Percentiles rank a stretch among this genome's conserved stretches.
Conservation (phyloP, 805 yeast species). For the Yamadazyma endophytica region DNA sequence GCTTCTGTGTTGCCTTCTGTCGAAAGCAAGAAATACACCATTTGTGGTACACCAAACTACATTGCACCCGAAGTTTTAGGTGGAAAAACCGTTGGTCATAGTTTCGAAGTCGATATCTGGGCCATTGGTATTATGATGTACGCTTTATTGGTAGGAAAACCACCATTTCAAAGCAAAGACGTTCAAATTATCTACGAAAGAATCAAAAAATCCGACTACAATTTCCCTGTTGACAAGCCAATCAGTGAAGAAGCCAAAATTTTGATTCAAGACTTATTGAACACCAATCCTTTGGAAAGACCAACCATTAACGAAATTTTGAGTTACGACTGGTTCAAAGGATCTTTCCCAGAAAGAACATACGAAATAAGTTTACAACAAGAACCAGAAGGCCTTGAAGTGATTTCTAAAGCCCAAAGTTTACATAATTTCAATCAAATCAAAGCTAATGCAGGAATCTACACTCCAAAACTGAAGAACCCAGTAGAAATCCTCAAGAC, state of each 20-base stretch:
- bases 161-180: constrained; percentile 96
- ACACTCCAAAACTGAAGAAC: constrained; percentile 47
- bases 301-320: constrained; percentile 78
- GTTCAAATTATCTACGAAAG: constrained; percentile 89
- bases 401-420: constrained; percentile 57
- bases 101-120: constrained; percentile 96
- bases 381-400: constrained; percentile 54
- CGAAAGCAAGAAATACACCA: constrained; percentile 79
- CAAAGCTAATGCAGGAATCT: constrained; percentile 61
- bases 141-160: constrained; percentile 88
- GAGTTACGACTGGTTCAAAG: constrained; percentile 82
- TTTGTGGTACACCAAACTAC: constrained; percentile 98
- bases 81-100: constrained; percentile 83
- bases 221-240: constrained; percentile 68
- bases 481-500: constrained; percentile 69
- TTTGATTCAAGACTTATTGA: constrained; percentile 68
- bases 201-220: constrained; percentile 76
- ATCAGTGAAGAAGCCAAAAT: constrained; percentile 69
- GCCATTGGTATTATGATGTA: constrained; percentile 95
- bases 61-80: constrained; percentile 97
- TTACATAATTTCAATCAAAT: constrained; percentile 62
- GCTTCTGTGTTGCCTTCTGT: constrained; percentile 83
- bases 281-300: constrained; percentile 74
- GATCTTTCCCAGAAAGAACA: constrained; percentile 73
- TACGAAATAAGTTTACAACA: constrained; percentile 59